Base-by-base conservation (phyloP, 2,329 filamentous ascomycete species). In the Pseudocercospora cruenta region DNA sequence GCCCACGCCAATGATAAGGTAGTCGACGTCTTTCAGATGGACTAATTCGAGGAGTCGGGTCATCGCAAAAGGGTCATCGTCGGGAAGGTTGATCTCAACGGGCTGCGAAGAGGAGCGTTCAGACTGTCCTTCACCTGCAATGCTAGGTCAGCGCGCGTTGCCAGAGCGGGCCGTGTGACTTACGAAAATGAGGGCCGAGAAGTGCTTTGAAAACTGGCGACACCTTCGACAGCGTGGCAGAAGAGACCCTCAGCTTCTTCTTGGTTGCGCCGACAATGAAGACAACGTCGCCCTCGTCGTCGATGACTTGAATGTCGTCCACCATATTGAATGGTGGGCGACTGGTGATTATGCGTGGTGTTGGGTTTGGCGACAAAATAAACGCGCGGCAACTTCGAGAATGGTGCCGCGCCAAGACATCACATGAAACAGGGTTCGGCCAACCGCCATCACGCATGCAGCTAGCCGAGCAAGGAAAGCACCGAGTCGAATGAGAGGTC, bases 51-150 rank as follows among this genome's bases (percentile, higher is more conserved):
- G 65, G 14, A 69, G 54, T 16, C 39, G 33, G 0, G 21, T 24
- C 65, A 69, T 65, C 16, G 47, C 47, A 12, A 45, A 22, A 1
- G 60, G 22, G 7, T 65, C 54, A n/a, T 69, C 67, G 8, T 67
- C 62, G 9, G 55, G 62, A 1, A 67, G 60, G 2, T 26, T 53
- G 24, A 67, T 51, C 39, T 65, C 49, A 8, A 53, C 51, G 2
- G 62, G 39, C 2, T 49, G 45, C 31, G 33, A 6, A 2, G 10
- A 6, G 21, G n/a, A 1, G 43, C 43, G 12, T 22, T n/a, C 21
- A 28, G 22, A 21, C 63, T 60, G 28, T 61, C 54, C 45, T 64
- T 64, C 33, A 12, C 45, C 21, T 36, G 33, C 14, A 14, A 5
- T 16, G 1, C 28, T 31, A 4, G 12, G 33, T 36, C 33, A 36